Percentiles rank a stretch among this genome's conserved stretches.
Conservation (phyloP, 129 eudicot species). For the Ambrosia trifida region DNA sequence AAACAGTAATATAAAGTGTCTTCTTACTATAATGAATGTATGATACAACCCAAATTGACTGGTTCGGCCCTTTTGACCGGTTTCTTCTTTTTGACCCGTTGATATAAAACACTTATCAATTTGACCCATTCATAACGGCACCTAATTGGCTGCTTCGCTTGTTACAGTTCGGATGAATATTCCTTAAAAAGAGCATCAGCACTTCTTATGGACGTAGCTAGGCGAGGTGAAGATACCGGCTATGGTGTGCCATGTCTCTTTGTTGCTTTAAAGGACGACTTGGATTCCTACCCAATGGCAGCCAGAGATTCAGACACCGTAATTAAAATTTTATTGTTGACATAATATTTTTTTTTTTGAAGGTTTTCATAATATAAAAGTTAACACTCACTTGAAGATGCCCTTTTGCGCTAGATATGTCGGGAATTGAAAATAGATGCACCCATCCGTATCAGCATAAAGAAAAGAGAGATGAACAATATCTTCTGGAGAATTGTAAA, state of each 20-base stretch:
- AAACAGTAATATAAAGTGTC: neutral
- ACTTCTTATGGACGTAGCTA: slow-evolving; percentile 74
- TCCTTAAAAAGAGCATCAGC: slow-evolving; percentile 84
- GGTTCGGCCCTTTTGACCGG: neutral
- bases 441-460: slow-evolving; percentile 72
- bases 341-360: neutral
- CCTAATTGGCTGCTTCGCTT: slow-evolving; percentile 1
- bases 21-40: neutral
- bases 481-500: slow-evolving; percentile 64
- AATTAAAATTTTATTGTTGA: slow-evolving; percentile 8
- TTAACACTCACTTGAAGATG: slow-evolving; percentile 5
- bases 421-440: slow-evolving; percentile 76
- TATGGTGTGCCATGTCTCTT: slow-evolving; percentile 84
- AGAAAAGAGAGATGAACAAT: slow-evolving; percentile 73
- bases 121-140: neutral
- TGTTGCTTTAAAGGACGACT: slow-evolving; percentile 83
- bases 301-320: slow-evolving; percentile 75
- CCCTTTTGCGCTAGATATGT: slow-evolving; percentile 52
- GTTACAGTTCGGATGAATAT: slow-evolving; percentile 77
- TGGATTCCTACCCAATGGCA: slow-evolving; percentile 67
- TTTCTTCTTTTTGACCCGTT: neutral
- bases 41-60: neutral
- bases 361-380: neutral
- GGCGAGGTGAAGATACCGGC: slow-evolving; percentile 91
- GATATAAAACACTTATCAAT: neutral